These are phyloP conservation scores for Candida ficus DNA, from an alignment of 805 yeast genomes.

Conservation along the genomic window DNA sequence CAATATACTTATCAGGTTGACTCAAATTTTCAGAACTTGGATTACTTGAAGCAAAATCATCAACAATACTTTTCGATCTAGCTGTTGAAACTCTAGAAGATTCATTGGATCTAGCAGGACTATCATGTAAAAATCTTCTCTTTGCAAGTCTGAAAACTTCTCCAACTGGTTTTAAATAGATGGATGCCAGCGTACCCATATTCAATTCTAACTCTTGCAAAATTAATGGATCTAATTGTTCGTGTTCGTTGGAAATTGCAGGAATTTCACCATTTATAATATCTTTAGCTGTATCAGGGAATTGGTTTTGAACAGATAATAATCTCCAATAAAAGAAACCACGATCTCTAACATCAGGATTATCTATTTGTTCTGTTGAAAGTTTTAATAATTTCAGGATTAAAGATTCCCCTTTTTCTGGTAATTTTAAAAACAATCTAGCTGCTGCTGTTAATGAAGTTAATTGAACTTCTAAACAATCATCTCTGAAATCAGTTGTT, in stretches of 20 bases:
- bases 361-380: conserved; percentile 69
- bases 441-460: conserved; percentile 69
- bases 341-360: conserved; percentile 84
- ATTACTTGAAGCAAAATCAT: conserved; percentile 5
- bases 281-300: conserved; percentile 36
- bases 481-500: conserved; percentile 48
- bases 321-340: conserved; percentile 86
- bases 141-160: conserved; percentile 69
- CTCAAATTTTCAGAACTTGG: conserved; percentile 7
- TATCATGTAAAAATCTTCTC: conserved; percentile 41
- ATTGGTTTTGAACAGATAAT: conserved; percentile 44
- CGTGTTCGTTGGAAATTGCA: conserved; percentile 58
- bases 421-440: conserved; percentile 57
- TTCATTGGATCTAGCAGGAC: conserved; percentile 42
- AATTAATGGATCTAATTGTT: conserved; percentile 60
- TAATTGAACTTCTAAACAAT: conserved; percentile 68
- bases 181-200: conserved; percentile 77
- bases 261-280: conserved; percentile 64
- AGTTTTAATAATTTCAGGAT: conserved; percentile 55
- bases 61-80: background rate
- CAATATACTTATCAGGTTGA: conserved; percentile 23
- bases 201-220: conserved; percentile 79
- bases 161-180: conserved; percentile 79
- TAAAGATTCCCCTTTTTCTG: conserved; percentile 47
- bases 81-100: conserved; percentile 12